Evolutionary conservation across 257 asterid species (phyloP).

Genomic region (Ocimum tenuiflorum): DNA sequence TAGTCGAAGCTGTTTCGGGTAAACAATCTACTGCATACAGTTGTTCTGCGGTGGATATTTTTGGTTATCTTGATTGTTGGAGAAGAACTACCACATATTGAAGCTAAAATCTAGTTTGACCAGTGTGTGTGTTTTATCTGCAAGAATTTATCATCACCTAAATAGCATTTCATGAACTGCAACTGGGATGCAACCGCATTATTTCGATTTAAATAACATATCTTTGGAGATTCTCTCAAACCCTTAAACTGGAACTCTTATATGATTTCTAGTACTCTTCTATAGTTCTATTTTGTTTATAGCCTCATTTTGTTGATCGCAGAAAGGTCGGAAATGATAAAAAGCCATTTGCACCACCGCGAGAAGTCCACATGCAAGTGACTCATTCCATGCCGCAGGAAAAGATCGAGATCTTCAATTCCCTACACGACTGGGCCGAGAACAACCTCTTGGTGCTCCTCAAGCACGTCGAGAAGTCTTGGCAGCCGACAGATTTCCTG

Average conservation of each 20-base stretch:
- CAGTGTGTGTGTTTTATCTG: neutral
- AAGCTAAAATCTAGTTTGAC: neutral
- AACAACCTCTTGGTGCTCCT: constrained; percentile 51
- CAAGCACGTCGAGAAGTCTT: constrained; percentile 55
- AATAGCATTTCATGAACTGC: neutral
- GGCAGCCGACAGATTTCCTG: constrained; percentile 70
- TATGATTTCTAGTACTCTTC: too few relatives aligned
- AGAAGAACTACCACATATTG: neutral
- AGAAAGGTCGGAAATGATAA: constrained; percentile 38
- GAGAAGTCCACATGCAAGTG: constrained; percentile 56
- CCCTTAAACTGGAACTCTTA: neutral
- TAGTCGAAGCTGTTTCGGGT: neutral
- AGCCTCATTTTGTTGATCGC: constrained; percentile 15
- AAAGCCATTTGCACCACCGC: constrained; percentile 55
- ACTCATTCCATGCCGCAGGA: constrained; percentile 65
- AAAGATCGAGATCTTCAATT: constrained; percentile 54
- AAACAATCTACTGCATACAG: neutral
- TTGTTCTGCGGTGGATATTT: neutral
- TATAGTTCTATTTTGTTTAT: too few relatives aligned
- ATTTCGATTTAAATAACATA: too few relatives aligned
- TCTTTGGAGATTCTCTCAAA: too few relatives aligned
- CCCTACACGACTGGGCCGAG: constrained; percentile 58
- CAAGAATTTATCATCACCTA: neutral
- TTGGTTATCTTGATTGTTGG: neutral
- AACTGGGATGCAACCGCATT: neutral